Percentiles rank a stretch among this genome's conserved stretches.
These are phyloP conservation scores for Aureobasidium musti DNA, from an alignment of 2,329 filamentous ascomycete species.

Conservation along the genomic window DNA sequence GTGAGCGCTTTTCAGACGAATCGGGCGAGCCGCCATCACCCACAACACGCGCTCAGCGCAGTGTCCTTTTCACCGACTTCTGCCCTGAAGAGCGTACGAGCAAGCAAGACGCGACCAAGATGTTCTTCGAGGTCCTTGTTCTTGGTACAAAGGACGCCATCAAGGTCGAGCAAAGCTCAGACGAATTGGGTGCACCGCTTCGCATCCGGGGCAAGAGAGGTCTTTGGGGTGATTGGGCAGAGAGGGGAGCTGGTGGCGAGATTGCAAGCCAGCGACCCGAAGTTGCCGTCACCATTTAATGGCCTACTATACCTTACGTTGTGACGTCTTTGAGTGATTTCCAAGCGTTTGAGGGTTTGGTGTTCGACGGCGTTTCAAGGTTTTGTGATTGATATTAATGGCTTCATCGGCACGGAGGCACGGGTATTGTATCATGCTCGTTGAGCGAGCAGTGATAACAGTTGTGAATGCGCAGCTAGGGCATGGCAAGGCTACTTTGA, in stretches of 20 bases:
- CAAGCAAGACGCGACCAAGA: conserved; percentile 92
- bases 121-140: conserved; percentile 98
- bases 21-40: conserved; percentile 67
- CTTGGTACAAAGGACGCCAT: conserved; percentile 97
- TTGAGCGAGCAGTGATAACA: conserved; percentile 4
- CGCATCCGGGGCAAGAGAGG: conserved; percentile 86
- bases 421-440: conserved; percentile 7
- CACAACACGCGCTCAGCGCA: conserved; percentile 71
- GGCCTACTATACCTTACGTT: conserved; percentile 15
- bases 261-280: conserved; percentile 22
- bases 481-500: not conserved
- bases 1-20: conserved; percentile 69
- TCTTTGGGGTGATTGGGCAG: conserved; percentile 97
- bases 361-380: conserved; percentile 12
- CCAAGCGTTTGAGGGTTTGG: conserved; percentile 15
- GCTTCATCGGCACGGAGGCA: conserved; percentile 13
- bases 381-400: conserved; percentile 3
- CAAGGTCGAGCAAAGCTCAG: conserved; percentile 79
- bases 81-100: conserved; percentile 78
- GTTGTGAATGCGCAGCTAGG: conserved; percentile 2
- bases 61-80: conserved; percentile 87
- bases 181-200: conserved; percentile 74
- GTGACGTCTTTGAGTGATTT: conserved; percentile 14
- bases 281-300: conserved; percentile 21
- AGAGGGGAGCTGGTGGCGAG: conserved; percentile 54